Conservation (phyloP, 2,329 filamentous ascomycete species). For the Ophiostoma australiae region DNA sequence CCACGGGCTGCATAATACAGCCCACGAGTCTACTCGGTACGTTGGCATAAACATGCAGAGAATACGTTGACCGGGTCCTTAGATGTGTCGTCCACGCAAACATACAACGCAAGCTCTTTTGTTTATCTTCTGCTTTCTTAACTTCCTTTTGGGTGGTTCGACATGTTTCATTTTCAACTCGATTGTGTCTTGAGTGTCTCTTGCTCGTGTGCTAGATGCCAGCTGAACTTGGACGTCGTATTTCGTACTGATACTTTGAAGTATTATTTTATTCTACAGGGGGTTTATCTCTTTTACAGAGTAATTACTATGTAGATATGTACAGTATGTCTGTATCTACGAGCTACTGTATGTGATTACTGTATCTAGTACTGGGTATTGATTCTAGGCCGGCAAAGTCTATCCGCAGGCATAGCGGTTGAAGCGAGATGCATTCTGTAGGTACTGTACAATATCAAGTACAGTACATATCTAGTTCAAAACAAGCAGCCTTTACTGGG, state of each 20-base stretch:
- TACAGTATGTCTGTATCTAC: too few relatives aligned
- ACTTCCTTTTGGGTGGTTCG: constrained; percentile 1
- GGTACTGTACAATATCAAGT: too few relatives aligned
- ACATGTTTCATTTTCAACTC: not conserved
- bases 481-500: not conserved
- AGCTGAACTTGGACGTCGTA: not conserved
- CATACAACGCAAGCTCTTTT: not conserved
- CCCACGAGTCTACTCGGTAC: not conserved
- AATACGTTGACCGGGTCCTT: not conserved
- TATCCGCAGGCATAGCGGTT: not conserved
- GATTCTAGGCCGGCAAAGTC: not conserved
- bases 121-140: not conserved
- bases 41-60: not conserved
- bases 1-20: not conserved
- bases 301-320: not conserved
- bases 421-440: not conserved
- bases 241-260: not conserved
- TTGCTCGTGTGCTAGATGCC: not conserved
- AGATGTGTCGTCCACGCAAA: not conserved
- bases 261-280: not conserved
- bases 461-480: not conserved
- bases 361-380: not conserved
- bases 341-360: not conserved
- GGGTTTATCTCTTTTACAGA: too few relatives aligned
- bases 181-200: not conserved